Evolutionary conservation across 2,329 filamentous ascomycete genomes (phyloP).

Genomic region (Bipolaris gigantea): DNA sequence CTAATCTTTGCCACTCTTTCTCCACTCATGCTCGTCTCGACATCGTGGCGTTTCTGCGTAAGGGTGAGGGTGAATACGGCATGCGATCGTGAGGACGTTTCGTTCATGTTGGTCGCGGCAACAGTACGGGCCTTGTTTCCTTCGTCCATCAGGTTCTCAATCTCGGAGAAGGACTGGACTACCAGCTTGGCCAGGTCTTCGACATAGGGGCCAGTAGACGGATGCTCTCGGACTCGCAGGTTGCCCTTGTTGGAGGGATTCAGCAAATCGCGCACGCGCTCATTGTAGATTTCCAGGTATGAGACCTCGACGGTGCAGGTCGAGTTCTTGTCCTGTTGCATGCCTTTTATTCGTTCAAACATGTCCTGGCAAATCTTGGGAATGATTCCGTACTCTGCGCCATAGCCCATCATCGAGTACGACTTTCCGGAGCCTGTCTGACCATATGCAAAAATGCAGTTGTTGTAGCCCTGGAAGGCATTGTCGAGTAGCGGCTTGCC

Average conservation of each 20-base stretch:
- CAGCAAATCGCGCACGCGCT: slow-evolving; percentile 90
- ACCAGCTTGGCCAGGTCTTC: slow-evolving; percentile 96
- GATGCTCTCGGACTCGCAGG: slow-evolving; percentile 95
- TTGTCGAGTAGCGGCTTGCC: slow-evolving; percentile 92
- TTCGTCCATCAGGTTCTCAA: slow-evolving; percentile 98
- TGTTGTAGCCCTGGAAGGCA: slow-evolving; percentile 98
- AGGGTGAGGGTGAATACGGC: slow-evolving; percentile 96
- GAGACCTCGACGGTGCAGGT: slow-evolving; percentile 96
- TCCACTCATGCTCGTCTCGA: slow-evolving; percentile 92
- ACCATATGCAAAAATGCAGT: slow-evolving; percentile 98
- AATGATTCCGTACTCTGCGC: slow-evolving; percentile 92
- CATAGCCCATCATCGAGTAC: slow-evolving; percentile 99
- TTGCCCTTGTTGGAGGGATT: slow-evolving; percentile 96
- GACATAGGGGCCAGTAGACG: slow-evolving; percentile 95
- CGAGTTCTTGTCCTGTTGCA: slow-evolving; percentile 74
- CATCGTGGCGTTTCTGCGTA: slow-evolving; percentile 88
- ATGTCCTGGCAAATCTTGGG: slow-evolving; percentile 97
- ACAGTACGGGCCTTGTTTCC: slow-evolving; percentile 98
- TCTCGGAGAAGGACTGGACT: slow-evolving; percentile 90
- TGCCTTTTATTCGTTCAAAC: slow-evolving; percentile 79
- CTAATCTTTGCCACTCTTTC: slow-evolving; percentile 99
- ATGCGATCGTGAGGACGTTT: slow-evolving; percentile 96
- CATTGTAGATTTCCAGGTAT: slow-evolving; percentile 99
- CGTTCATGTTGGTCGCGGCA: slow-evolving; percentile 99
- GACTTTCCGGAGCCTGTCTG: slow-evolving; percentile 98